phyloP scores from a whole-genome alignment of 116 monocot species.

The Thalassia testudinum region DNA sequence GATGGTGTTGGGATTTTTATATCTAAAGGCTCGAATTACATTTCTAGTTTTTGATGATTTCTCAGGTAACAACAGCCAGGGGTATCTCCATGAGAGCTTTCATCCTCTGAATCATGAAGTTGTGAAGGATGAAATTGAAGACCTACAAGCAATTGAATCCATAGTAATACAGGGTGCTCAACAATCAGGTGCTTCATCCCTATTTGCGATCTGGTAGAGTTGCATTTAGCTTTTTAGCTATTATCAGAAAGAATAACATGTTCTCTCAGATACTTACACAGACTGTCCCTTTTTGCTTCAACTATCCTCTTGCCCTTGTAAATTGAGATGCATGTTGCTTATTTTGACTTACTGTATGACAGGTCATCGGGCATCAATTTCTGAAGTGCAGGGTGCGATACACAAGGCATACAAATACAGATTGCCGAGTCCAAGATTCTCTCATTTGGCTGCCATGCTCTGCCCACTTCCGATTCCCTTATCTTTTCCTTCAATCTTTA shows the following conservation, averaged over 20 bases:
- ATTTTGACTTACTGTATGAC: neutral
- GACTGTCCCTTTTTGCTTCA: neutral
- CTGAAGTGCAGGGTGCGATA: slow-evolving; percentile 42
- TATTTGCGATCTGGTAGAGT: neutral
- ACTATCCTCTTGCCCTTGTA: neutral
- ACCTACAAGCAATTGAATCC: slow-evolving; percentile 48
- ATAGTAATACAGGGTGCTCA: slow-evolving; percentile 57
- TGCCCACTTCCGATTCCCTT: slow-evolving; percentile 84
- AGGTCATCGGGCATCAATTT: slow-evolving; percentile 38
- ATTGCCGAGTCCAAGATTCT: slow-evolving; percentile 23
- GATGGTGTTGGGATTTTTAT: neutral
- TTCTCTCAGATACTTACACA: neutral
- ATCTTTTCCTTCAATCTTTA: slow-evolving; percentile 78
- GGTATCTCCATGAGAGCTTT: slow-evolving; percentile 31
- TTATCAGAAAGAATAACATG: neutral
- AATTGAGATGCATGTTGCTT: neutral
- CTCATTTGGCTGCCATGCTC: slow-evolving; percentile 37
- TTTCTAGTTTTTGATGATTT: neutral
- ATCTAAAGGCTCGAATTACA: neutral
- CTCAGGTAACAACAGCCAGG: slow-evolving; percentile 1
- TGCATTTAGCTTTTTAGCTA: neutral
- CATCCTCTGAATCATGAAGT: slow-evolving; percentile 64
- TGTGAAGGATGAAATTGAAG: slow-evolving; percentile 35
- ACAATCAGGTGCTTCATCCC: slow-evolving; percentile 36
- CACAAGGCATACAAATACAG: slow-evolving; percentile 12